phyloP scores from a whole-genome alignment of 345 rosid genomes.

The Carallia pectinifolia region DNA sequence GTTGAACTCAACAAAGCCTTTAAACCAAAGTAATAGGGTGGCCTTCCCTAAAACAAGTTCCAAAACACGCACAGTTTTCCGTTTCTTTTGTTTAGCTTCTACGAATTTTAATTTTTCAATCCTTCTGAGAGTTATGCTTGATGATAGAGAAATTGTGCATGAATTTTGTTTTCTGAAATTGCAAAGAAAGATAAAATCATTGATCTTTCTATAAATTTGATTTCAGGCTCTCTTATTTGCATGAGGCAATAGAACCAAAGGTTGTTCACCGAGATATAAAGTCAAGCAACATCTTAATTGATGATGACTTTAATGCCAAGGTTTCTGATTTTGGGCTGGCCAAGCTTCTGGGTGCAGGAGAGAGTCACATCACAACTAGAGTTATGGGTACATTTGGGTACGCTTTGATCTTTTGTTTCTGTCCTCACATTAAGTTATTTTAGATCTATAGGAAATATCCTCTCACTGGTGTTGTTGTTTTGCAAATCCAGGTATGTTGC shows the following conservation, averaged over 20 bases:
- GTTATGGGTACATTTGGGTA: slow-evolving; percentile 99
- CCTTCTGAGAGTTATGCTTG: neutral
- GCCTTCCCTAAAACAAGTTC: neutral
- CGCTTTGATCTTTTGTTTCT: slow-evolving; percentile 13
- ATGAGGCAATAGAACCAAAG: slow-evolving; percentile 97
- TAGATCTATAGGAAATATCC: slow-evolving; percentile 24
- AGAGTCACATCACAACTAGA: slow-evolving; percentile 92
- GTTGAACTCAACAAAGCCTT: no score
- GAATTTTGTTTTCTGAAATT: neutral
- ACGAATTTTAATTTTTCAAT: neutral
- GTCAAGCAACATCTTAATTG: slow-evolving; percentile 93
- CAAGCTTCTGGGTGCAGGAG: slow-evolving; percentile 82
- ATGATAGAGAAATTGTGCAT: slow-evolving; percentile 8
- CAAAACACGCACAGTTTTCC: neutral
- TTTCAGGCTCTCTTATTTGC: slow-evolving; percentile 93
- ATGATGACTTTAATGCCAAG: slow-evolving; percentile 61
- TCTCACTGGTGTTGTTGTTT: slow-evolving; percentile 20
- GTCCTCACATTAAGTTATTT: slow-evolving; percentile 16
- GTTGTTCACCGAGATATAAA: slow-evolving; percentile 95
- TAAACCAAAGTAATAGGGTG: no score
- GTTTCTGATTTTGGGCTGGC: slow-evolving; percentile 99
- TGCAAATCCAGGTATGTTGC: slow-evolving; percentile 78
- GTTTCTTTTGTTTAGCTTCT: neutral
- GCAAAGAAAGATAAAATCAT: slow-evolving; percentile 5
- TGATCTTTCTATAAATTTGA: neutral